These are phyloP conservation scores for Wallacemonas sp. DNA, from an alignment of 208 protist species.

Conservation along the genomic window DNA sequence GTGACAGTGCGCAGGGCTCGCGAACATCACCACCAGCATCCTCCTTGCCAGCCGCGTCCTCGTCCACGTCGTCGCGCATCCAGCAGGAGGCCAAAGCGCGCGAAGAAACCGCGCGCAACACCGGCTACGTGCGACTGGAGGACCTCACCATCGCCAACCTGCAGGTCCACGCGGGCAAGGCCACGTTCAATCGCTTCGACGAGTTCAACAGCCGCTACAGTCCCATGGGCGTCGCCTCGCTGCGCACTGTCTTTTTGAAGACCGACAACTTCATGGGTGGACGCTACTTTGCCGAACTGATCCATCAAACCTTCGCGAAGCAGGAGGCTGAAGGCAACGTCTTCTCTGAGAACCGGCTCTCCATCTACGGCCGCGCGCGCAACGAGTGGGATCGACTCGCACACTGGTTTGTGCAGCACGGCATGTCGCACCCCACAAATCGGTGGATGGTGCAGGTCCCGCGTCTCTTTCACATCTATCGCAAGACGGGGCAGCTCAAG, in stretches of 20 bases:
- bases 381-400: slow-evolving; percentile 78
- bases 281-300: slow-evolving; percentile 89
- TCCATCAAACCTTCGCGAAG: slow-evolving; percentile 46
- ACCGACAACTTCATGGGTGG: slow-evolving; percentile 90
- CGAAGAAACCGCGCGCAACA: not conserved
- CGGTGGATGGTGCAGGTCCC: slow-evolving; percentile 97
- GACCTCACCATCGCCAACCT: slow-evolving; percentile 73
- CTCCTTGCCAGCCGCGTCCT: no score
- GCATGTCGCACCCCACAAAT: slow-evolving; percentile 92
- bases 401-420: slow-evolving; percentile 83
- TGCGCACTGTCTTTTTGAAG: slow-evolving; percentile 82
- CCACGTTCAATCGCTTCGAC: slow-evolving; percentile 90
- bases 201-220: slow-evolving; percentile 88
- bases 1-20: no score
- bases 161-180: slow-evolving; percentile 79
- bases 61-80: not conserved
- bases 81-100: not conserved
- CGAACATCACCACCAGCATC: no score
- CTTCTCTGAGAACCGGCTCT: slow-evolving; percentile 87
- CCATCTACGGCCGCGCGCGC: slow-evolving; percentile 70
- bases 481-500: slow-evolving; percentile 48
- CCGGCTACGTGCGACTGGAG: slow-evolving; percentile 24
- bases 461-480: slow-evolving; percentile 85
- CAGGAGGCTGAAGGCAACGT: slow-evolving; percentile 53
- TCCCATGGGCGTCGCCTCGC: slow-evolving; percentile 58